These are phyloP conservation scores for Populus ilicifolia DNA, from an alignment of 345 rosid genomes.

Conservation along the genomic window DNA sequence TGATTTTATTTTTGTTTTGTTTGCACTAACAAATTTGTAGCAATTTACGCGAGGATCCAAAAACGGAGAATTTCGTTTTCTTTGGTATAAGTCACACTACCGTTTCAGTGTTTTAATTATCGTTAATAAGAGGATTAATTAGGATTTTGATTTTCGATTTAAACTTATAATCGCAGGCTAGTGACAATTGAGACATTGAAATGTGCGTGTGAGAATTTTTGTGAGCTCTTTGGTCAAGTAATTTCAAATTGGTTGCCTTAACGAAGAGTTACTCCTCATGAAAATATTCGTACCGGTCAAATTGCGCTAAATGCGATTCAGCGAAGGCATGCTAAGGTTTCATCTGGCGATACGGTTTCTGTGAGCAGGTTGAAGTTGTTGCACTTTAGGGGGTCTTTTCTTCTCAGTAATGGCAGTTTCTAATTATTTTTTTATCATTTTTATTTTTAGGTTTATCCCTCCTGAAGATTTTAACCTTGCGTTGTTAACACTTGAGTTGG, in stretches of 20 bases:
- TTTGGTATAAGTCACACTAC: background rate
- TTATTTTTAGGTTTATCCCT: conserved; percentile 56
- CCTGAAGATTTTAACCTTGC: conserved; percentile 76
- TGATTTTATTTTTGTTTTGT: no score
- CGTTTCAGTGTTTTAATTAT: background rate
- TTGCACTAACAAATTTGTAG: no score
- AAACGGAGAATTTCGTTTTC: background rate
- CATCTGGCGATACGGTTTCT: conserved; percentile 67
- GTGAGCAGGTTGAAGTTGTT: conserved; percentile 51
- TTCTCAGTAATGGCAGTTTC: background rate
- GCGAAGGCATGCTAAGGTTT: conserved; percentile 77
- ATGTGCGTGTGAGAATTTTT: background rate
- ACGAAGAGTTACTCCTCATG: conserved; percentile 68
- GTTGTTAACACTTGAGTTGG: conserved; percentile 73
- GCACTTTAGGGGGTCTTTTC: background rate
- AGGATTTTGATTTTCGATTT: background rate
- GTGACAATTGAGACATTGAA: background rate
- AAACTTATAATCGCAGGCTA: background rate
- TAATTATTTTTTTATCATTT: background rate
- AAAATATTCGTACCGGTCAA: conserved; percentile 48
- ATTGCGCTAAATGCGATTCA: conserved; percentile 85
- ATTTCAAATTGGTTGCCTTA: conserved; percentile 37
- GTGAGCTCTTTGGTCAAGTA: background rate
- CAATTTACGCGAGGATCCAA: background rate
- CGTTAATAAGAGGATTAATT: background rate